Evolutionary conservation across 2,329 filamentous ascomycete genomes (phyloP).

Genomic region (Botrytis medusae): DNA sequence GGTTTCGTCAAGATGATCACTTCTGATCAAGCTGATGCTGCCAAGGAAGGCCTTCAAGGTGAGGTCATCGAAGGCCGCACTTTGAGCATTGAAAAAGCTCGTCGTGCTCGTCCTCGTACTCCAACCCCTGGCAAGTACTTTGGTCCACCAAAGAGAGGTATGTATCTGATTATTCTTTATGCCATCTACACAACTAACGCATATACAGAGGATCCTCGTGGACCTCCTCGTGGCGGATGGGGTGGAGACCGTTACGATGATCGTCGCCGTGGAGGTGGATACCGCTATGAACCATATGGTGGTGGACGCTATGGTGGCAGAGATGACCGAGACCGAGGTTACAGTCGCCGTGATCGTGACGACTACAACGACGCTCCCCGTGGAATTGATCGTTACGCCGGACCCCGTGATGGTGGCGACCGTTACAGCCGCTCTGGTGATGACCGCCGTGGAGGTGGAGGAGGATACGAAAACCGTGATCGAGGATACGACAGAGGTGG

Average conservation of each 20-base stretch:
- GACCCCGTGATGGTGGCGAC: conserved; percentile 27
- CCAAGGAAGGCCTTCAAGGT: conserved; percentile 92
- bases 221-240: conserved; percentile 46
- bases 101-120: conserved; percentile 88
- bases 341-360: conserved; percentile 44
- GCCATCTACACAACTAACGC: conserved; percentile 39
- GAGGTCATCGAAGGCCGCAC: conserved; percentile 94
- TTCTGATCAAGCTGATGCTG: conserved; percentile 90
- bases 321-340: conserved; percentile 46
- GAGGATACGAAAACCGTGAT: conserved; percentile 47
- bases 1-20: conserved; percentile 99
- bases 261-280: conserved; percentile 45
- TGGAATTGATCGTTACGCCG: conserved; percentile 42
- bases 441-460: conserved; percentile 51
- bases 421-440: conserved; percentile 37
- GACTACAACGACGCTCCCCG: conserved; percentile 37
- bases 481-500: conserved; percentile 45
- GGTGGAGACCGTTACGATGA: conserved; percentile 44
- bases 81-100: conserved; percentile 97
- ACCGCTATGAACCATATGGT: conserved; percentile 34
- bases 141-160: conserved; percentile 95
- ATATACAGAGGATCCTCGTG: conserved; percentile 52
- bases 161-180: conserved; percentile 48
- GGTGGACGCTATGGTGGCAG: conserved; percentile 41
- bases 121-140: conserved; percentile 99